Evolutionary conservation across 441 rosid species (phyloP).

Genomic region (Brassica balearica): DNA sequence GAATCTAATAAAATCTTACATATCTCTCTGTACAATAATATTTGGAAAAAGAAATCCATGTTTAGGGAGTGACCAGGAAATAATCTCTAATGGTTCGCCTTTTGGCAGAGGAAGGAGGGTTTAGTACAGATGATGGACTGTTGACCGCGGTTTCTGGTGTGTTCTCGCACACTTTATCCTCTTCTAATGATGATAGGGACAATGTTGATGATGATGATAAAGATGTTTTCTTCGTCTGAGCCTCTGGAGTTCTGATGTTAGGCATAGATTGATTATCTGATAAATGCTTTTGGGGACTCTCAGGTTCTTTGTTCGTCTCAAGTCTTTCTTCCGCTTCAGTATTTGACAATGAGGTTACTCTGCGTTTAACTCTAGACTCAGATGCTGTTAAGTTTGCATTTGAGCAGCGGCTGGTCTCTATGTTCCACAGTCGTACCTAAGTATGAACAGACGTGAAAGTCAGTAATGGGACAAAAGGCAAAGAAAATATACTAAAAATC

Average conservation of each 20-base stretch:
- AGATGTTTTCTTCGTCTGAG: constrained; percentile 51
- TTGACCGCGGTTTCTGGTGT: constrained; percentile 65
- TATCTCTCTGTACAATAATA: constrained; percentile 15
- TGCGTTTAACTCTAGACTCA: constrained; percentile 61
- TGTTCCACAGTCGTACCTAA: constrained; percentile 83
- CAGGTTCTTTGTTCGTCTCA: constrained; percentile 49
- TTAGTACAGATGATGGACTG: constrained; percentile 88
- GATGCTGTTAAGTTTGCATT: constrained; percentile 40
- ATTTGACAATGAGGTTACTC: constrained; percentile 67
- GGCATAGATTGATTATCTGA: constrained; percentile 36
- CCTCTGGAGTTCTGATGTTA: constrained; percentile 63
- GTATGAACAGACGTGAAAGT: constrained; percentile 20
- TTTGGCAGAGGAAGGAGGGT: constrained; percentile 86
- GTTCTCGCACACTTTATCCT: constrained; percentile 52
- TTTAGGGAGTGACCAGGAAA: constrained; percentile 59
- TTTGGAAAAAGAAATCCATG: neutral
- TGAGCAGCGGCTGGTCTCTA: constrained; percentile 51
- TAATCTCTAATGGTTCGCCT: constrained; percentile 88
- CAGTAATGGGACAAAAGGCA: neutral
- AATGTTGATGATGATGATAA: constrained; percentile 10
- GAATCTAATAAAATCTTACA: constrained; percentile 26
- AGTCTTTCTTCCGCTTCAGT: constrained; percentile 51
- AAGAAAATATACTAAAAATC: neutral
- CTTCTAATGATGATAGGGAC: constrained; percentile 36
- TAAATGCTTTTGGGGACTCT: constrained; percentile 41